Evolutionary conservation across 2,329 filamentous ascomycete genomes (phyloP).

Genomic region (Cryphonectria nitschkei): DNA sequence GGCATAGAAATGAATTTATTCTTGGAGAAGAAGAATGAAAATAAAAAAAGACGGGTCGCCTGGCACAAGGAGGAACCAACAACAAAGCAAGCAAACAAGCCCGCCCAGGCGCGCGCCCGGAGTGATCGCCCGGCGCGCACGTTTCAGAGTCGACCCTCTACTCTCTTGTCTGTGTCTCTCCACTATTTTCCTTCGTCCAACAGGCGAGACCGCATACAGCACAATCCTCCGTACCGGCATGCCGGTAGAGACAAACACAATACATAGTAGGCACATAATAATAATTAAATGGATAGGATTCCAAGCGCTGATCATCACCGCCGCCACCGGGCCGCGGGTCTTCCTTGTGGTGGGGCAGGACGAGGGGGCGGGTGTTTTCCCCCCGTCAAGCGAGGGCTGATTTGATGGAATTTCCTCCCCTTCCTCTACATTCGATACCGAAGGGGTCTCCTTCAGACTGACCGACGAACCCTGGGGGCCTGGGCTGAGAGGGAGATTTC

Average conservation of each 20-base stretch:
- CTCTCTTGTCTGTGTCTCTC: too few species aligned
- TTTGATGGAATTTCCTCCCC: background rate
- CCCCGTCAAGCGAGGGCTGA: background rate
- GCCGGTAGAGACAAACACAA: background rate
- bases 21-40: background rate
- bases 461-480: background rate
- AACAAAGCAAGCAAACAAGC: constrained; percentile 1
- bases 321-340: background rate
- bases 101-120: background rate
- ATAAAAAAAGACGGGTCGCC: background rate
- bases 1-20: background rate
- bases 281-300: too few species aligned
- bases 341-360: background rate
- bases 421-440: background rate
- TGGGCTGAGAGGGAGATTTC: background rate
- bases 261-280: too few species aligned
- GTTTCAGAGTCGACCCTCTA: constrained; percentile 23
- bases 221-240: constrained; percentile 6
- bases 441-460: background rate
- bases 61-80: background rate
- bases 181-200: background rate
- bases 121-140: constrained; percentile 17
- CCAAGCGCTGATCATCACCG: constrained; percentile 1
- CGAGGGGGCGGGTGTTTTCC: background rate
- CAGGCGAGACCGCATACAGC: background rate